phyloP scores from a whole-genome alignment of 148 eudicot genomes.

The Rhododendron ferrugineum region DNA sequence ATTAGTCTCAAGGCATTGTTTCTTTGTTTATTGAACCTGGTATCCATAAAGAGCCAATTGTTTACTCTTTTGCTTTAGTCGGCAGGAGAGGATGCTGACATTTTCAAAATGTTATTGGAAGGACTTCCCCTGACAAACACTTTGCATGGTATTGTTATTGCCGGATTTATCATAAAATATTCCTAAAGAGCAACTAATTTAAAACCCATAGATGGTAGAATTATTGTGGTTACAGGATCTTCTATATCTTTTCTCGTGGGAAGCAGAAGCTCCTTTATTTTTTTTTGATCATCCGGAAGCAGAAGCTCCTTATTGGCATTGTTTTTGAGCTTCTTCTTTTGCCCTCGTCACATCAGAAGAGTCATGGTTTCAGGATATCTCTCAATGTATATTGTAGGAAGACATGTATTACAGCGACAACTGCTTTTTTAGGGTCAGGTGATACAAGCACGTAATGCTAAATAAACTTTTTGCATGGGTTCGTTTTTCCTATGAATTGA shows the following conservation, averaged over 20 bases:
- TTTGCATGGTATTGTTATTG: neutral
- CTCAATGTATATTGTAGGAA: neutral
- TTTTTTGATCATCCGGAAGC: neutral
- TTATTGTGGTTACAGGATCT: neutral
- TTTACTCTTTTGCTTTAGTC: neutral
- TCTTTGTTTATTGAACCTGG: neutral
- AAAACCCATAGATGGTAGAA: neutral
- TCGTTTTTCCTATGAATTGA: neutral
- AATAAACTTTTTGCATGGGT: neutral
- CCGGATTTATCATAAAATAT: neutral
- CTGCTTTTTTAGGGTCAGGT: neutral
- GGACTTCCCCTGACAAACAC: neutral
- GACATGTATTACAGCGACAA: neutral
- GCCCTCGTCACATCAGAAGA: neutral
- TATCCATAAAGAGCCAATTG: neutral
- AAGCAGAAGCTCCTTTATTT: neutral
- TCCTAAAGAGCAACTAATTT: neutral
- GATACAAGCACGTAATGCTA: neutral
- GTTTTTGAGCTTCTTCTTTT: neutral
- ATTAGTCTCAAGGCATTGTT: constrained; percentile 1
- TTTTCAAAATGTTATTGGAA: neutral
- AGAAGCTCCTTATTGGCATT: neutral
- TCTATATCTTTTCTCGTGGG: neutral
- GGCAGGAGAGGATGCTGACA: neutral
- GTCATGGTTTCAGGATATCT: neutral